Evolutionary conservation across 768 basidiomycete species (phyloP), one percentile per base, ranked within the genome.

Genomic region (Termitomyces sp.): DNA sequence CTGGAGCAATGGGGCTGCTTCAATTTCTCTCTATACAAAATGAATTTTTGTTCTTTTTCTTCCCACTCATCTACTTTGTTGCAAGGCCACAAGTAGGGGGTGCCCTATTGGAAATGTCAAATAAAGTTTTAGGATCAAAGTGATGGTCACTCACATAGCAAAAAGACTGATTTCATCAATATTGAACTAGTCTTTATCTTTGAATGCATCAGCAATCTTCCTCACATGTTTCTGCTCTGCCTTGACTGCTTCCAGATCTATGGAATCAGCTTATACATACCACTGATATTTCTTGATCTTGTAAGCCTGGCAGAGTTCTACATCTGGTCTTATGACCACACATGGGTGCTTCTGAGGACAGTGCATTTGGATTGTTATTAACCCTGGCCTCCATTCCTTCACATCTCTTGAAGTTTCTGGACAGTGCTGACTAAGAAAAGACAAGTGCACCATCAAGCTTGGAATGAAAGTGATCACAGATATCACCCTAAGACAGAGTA

Each of bases 281-380:
- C 23, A 10, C 0, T 68, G 54, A 11, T 61, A 28, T 23, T 70
- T 65, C 0, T 62, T 51, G 34, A 52, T 52, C 27, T 52, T 52
- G 25, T 52, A 52, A 16, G 50, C 35, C 17, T 27, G 9, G 16
- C 34, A 52, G n/a, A 52, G 41, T 32, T 19, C 32, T 74, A 75
- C 70, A 54, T 73, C 73, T 5, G 71, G 74, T 7, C 58, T 21
- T 25, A 68, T 73, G 3, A 74, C 72, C 50, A 72, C 55, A 8
- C 61, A 63, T 17, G 63, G 61, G 0, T 63, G 54, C 56, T 75
- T 73, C n/a, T 34, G 57, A 55, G 0, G 67, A 71, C 12, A 72
- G 52, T 5, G 67, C 67, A 54, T 56, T 66, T 9, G 68, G 68
- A 37, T 65, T 52, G 35, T 27, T 25, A 40, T 52, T 35, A 9